These are phyloP conservation scores for Usnea hakonensis DNA, from an alignment of 495 filamentous ascomycete genomes.

Conservation along the genomic window DNA sequence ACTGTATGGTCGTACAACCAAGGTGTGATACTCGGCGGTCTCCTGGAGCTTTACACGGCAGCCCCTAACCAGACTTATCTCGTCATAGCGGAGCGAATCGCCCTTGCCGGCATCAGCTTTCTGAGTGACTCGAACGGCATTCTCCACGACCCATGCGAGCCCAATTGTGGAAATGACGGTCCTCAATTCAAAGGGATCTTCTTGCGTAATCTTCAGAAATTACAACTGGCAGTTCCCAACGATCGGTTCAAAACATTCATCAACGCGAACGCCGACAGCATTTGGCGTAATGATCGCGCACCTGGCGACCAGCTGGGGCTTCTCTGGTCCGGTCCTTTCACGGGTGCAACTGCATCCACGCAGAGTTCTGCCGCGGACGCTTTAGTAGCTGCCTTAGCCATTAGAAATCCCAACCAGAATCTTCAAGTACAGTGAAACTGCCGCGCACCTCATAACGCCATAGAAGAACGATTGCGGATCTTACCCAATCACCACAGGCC, in stretches of 20 bases:
- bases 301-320: slow-evolving; percentile 37
- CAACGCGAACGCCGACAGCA: slow-evolving; percentile 52
- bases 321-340: slow-evolving; percentile 48
- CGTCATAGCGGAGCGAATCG: slow-evolving; percentile 51
- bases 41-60: slow-evolving; percentile 57
- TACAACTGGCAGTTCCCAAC: slow-evolving; percentile 48
- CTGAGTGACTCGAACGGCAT: slow-evolving; percentile 51
- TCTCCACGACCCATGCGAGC: slow-evolving; percentile 60
- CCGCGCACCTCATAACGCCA: not conserved
- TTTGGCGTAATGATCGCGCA: slow-evolving; percentile 57
- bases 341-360: slow-evolving; percentile 43
- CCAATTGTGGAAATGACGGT: slow-evolving; percentile 50
- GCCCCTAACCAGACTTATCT: slow-evolving; percentile 47
- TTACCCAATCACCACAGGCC: not conserved
- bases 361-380: slow-evolving; percentile 64
- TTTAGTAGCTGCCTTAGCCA: slow-evolving; percentile 50
- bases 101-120: slow-evolving; percentile 50
- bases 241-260: slow-evolving; percentile 48
- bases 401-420: not conserved
- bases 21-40: slow-evolving; percentile 64
- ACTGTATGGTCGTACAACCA: slow-evolving; percentile 74
- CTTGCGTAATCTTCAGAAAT: slow-evolving; percentile 56
- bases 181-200: slow-evolving; percentile 77
- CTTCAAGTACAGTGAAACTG: not conserved
- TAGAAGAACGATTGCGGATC: no score